Evolutionary conservation across 2,329 filamentous ascomycete species (phyloP).

Genomic region (Pyrenochaeta sp.): DNA sequence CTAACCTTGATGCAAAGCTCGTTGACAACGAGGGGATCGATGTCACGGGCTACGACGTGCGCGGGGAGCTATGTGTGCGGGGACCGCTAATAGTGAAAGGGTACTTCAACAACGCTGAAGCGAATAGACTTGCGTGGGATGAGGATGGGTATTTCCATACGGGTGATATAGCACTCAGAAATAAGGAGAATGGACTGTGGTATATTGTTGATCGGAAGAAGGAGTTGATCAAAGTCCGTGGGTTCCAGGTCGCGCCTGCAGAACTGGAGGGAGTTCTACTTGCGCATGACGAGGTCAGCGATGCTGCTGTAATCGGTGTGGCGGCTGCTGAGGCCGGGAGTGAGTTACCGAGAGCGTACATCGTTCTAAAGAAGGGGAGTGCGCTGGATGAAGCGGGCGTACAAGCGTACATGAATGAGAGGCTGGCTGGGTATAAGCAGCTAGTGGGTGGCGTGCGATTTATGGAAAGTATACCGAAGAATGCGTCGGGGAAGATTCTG

Average conservation of each 20-base stretch:
- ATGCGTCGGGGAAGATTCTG: constrained; percentile 44
- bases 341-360: constrained; percentile 57
- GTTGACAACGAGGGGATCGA: constrained; percentile 65
- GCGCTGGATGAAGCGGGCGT: constrained; percentile 29
- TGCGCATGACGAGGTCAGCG: constrained; percentile 46
- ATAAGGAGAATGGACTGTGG: constrained; percentile 56
- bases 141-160: constrained; percentile 63
- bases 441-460: constrained; percentile 39
- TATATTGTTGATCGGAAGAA: constrained; percentile 64
- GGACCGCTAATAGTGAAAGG: constrained; percentile 62
- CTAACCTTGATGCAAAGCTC: constrained; percentile 58
- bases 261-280: constrained; percentile 47
- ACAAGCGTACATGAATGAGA: constrained; percentile 34
- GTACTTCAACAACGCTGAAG: constrained; percentile 61
- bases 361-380: constrained; percentile 47
- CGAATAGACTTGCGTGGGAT: constrained; percentile 60
- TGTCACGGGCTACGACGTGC: constrained; percentile 57
- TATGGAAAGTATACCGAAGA: constrained; percentile 41
- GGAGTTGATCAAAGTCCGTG: constrained; percentile 49
- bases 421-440: constrained; percentile 50
- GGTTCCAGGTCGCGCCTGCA: constrained; percentile 48
- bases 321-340: constrained; percentile 50
- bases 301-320: constrained; percentile 48
- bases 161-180: constrained; percentile 61
- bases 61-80: constrained; percentile 62